phyloP scores from a whole-genome alignment of 768 basidiomycete genomes.

The Pholiota microspora region DNA sequence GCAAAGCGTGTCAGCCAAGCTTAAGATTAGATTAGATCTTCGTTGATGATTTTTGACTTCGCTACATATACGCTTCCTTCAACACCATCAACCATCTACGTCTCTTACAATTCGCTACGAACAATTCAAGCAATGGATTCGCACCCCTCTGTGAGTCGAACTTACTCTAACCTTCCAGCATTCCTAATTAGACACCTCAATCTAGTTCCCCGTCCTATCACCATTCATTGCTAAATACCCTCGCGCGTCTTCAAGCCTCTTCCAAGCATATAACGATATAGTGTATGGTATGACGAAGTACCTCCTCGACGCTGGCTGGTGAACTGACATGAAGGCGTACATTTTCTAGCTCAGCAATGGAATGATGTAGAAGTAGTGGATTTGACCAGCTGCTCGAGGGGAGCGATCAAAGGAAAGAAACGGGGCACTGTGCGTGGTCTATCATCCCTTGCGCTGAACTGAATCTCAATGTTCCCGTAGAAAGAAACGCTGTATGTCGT shows the following conservation, averaged over 20 bases:
- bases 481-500: slow-evolving; percentile 49
- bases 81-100: too few species aligned
- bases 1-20: too few species aligned
- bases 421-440: slow-evolving; percentile 43
- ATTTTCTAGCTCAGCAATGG: slow-evolving; percentile 72
- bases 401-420: slow-evolving; percentile 57
- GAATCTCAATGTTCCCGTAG: slow-evolving; percentile 29
- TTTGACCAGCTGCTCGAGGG: slow-evolving; percentile 49
- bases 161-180: neutral
- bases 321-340: neutral
- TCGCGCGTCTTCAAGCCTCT: slow-evolving; percentile 53
- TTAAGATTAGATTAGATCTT: too few species aligned
- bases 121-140: neutral
- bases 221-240: slow-evolving; percentile 60
- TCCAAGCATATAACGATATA: slow-evolving; percentile 78
- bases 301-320: neutral
- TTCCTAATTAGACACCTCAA: neutral
- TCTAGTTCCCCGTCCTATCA: slow-evolving; percentile 46
- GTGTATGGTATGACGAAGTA: slow-evolving; percentile 44
- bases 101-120: too few species aligned
- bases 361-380: slow-evolving; percentile 60
- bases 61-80: too few species aligned
- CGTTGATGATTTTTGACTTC: too few species aligned
- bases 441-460: neutral
- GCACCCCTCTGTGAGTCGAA: neutral